Evolutionary conservation across 2,329 filamentous ascomycete species (phyloP).

Genomic region (Ophiostoma tasmaniense): DNA sequence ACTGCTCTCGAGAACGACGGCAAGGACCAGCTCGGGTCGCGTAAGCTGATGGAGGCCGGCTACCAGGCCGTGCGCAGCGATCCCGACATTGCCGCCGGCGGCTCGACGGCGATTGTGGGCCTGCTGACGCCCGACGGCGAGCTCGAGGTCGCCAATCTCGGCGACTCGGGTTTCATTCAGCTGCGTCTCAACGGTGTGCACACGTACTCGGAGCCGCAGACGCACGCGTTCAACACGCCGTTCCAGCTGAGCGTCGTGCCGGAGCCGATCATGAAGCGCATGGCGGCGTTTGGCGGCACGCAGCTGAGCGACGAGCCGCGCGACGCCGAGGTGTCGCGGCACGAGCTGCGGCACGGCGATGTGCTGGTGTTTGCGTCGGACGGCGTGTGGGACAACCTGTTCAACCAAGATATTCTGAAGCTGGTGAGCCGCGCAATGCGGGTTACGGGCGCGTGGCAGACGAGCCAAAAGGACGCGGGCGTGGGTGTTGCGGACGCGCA

Average conservation of each 20-base stretch:
- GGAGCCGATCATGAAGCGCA: slow-evolving; percentile 66
- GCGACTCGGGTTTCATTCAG: slow-evolving; percentile 89
- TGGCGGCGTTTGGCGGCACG: slow-evolving; percentile 72
- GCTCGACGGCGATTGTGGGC: slow-evolving; percentile 86
- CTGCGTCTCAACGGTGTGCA: slow-evolving; percentile 79
- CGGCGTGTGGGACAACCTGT: slow-evolving; percentile 92
- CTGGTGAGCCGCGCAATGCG: slow-evolving; percentile 73
- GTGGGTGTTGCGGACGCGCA: slow-evolving; percentile 47
- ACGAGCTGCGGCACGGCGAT: slow-evolving; percentile 78
- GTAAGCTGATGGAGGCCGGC: slow-evolving; percentile 67
- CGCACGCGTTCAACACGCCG: slow-evolving; percentile 95
- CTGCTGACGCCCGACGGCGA: slow-evolving; percentile 63
- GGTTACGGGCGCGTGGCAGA: slow-evolving; percentile 63
- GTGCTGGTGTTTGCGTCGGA: slow-evolving; percentile 91
- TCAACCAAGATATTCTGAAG: slow-evolving; percentile 77
- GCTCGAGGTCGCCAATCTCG: slow-evolving; percentile 85
- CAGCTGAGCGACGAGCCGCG: slow-evolving; percentile 75
- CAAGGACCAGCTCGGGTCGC: slow-evolving; percentile 47
- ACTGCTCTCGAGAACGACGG: slow-evolving; percentile 52
- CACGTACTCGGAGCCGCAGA: slow-evolving; percentile 75
- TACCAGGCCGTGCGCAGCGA: slow-evolving; percentile 78
- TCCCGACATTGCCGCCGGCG: slow-evolving; percentile 65
- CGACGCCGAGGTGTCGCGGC: slow-evolving; percentile 71
- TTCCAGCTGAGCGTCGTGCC: slow-evolving; percentile 90
- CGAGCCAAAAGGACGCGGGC: slow-evolving; percentile 42